Percentiles rank a stretch among this genome's conserved stretches.
These are phyloP conservation scores for Scheffersomyces stipitis DNA, from an alignment of 805 yeast genomes.

Conservation along the genomic window DNA sequence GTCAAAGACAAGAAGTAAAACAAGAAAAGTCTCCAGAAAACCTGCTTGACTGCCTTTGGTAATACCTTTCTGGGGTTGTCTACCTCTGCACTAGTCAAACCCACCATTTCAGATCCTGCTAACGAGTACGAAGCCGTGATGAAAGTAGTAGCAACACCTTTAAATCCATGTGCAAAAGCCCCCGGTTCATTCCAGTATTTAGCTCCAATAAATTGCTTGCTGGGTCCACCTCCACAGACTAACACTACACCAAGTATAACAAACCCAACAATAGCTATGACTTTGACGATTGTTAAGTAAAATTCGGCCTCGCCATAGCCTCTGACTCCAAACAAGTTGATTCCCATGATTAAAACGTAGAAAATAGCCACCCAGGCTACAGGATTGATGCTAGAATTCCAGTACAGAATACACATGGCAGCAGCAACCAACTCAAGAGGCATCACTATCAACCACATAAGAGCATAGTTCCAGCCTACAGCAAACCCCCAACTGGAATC, in stretches of 20 bases:
- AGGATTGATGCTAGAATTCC: conserved; percentile 35
- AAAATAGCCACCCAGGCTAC: conserved; percentile 39
- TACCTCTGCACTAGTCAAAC: conserved; percentile 40
- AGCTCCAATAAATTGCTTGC: conserved; percentile 33
- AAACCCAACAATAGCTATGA: conserved; percentile 37
- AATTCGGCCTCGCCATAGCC: conserved; percentile 42
- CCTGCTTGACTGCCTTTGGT: conserved; percentile 44
- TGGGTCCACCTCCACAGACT: conserved; percentile 41
- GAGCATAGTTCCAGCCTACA: conserved; percentile 39
- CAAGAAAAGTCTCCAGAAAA: conserved; percentile 42
- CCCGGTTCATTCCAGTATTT: conserved; percentile 33
- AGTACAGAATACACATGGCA: conserved; percentile 34
- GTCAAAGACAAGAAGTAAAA: conserved; percentile 34
- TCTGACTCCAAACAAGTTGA: conserved; percentile 36
- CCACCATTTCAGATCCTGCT: conserved; percentile 40
- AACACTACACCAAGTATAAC: conserved; percentile 35
- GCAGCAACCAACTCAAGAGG: conserved; percentile 41
- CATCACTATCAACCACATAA: conserved; percentile 38
- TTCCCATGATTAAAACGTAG: conserved; percentile 25
- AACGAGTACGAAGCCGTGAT: conserved; percentile 38
- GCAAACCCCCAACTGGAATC: conserved; percentile 43
- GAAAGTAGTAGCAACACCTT: conserved; percentile 38
- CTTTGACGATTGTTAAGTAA: conserved; percentile 28
- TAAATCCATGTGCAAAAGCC: conserved; percentile 37
- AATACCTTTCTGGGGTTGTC: conserved; percentile 37